Conservation (phyloP, 495 filamentous ascomycete genomes). For the Elasticomyces elasticus region DNA sequence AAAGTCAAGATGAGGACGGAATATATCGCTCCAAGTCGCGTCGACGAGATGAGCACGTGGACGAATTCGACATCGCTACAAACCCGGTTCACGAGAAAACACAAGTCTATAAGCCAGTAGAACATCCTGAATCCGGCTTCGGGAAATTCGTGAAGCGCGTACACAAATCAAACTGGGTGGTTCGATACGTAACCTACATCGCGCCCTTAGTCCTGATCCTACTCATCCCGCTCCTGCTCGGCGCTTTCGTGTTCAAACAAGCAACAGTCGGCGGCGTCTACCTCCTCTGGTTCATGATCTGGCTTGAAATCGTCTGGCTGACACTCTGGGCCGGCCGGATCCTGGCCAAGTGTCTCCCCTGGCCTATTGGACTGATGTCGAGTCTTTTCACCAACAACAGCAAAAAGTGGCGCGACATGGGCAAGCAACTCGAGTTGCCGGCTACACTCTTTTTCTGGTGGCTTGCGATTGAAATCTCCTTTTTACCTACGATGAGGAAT, state of each 20-base stretch:
- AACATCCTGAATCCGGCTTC: constrained; percentile 52
- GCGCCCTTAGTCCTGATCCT: constrained; percentile 62
- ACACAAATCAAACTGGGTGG: constrained; percentile 62
- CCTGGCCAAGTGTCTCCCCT: constrained; percentile 64
- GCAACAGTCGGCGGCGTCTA: constrained; percentile 66
- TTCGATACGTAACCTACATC: constrained; percentile 85
- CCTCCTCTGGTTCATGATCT: constrained; percentile 86
- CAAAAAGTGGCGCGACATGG: constrained; percentile 92
- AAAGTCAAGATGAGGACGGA: constrained; percentile 29
- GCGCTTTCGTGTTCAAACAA: constrained; percentile 52
- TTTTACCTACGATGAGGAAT: constrained; percentile 60
- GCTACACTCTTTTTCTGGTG: constrained; percentile 87
- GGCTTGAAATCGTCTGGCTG: constrained; percentile 77
- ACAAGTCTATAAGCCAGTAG: constrained; percentile 56
- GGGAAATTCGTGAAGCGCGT: constrained; percentile 55
- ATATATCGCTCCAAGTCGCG: constrained; percentile 43
- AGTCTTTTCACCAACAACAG: constrained; percentile 76
- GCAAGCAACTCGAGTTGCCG: constrained; percentile 74
- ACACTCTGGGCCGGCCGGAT: constrained; percentile 75
- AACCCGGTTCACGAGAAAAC: constrained; percentile 65
- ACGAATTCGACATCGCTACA: constrained; percentile 73
- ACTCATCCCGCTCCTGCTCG: constrained; percentile 72
- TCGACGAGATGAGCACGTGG: constrained; percentile 49
- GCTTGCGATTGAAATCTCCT: constrained; percentile 69
- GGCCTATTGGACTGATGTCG: constrained; percentile 51